Percentiles rank a stretch among this genome's conserved stretches.
phyloP scores from a whole-genome alignment of 2,329 filamentous ascomycete genomes.

The Ophiostoma ips region DNA sequence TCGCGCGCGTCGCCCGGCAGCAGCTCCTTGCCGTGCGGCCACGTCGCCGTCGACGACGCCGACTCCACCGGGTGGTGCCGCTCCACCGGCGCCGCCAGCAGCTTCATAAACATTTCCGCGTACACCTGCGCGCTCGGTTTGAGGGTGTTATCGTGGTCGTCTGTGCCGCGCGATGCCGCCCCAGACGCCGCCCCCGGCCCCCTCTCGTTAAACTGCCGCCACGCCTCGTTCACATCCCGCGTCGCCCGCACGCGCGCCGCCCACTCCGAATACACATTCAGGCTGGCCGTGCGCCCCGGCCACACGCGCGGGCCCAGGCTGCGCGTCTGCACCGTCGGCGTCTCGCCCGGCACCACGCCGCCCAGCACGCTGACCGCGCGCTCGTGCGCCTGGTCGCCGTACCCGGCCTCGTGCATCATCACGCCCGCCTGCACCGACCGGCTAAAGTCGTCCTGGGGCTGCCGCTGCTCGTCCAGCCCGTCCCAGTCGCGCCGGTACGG shows the following conservation, averaged over 20 bases:
- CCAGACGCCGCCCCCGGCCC: constrained; percentile 18
- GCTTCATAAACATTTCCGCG: constrained; percentile 45
- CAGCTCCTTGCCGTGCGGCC: constrained; percentile 11
- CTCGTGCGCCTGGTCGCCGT: constrained; percentile 32
- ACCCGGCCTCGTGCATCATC: constrained; percentile 44
- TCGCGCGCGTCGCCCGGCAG: constrained; percentile 49
- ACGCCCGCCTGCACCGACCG: constrained; percentile 38
- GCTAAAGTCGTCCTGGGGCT: constrained; percentile 37
- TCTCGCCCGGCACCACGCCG: constrained; percentile 33
- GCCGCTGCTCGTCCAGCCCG: constrained; percentile 42
- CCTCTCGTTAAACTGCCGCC: constrained; percentile 31
- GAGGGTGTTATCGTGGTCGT: constrained; percentile 2
- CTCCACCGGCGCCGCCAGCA: constrained; percentile 25
- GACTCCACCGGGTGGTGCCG: constrained; percentile 4
- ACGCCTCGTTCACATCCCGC: constrained; percentile 47
- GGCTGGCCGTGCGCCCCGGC: constrained; percentile 16
- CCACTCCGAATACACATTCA: constrained; percentile 32
- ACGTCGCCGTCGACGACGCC: not conserved
- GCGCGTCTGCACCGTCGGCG: constrained; percentile 44
- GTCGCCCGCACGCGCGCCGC: constrained; percentile 43
- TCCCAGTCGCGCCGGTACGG: constrained; percentile 44
- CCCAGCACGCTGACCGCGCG: constrained; percentile 36
- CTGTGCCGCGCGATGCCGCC: not conserved
- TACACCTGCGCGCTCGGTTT: constrained; percentile 34
- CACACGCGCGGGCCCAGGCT: constrained; percentile 22